Percentiles rank a stretch among this genome's conserved stretches.
Evolutionary conservation across 1,284 basidiomycete species (phyloP).

Genomic region (Pseudozyma thailandica): DNA sequence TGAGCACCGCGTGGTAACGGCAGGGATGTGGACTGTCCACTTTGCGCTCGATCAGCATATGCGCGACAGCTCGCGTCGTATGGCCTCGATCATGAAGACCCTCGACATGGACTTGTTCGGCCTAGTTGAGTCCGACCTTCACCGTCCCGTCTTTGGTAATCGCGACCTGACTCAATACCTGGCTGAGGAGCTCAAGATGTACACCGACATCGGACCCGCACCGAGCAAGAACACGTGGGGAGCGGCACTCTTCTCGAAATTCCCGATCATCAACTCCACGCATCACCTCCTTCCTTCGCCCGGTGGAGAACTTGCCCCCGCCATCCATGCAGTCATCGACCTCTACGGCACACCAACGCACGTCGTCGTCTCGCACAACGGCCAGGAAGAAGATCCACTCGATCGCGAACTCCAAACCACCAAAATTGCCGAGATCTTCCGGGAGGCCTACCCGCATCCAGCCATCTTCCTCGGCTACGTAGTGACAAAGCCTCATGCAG

Average conservation of each 20-base stretch:
- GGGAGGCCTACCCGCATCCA: slow-evolving; percentile 78
- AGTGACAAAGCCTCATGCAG: slow-evolving; percentile 80
- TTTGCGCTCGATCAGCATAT: slow-evolving; percentile 62
- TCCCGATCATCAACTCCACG: slow-evolving; percentile 87
- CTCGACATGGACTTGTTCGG: slow-evolving; percentile 68
- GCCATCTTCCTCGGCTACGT: slow-evolving; percentile 79
- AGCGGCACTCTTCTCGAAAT: slow-evolving; percentile 70
- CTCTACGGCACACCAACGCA: slow-evolving; percentile 83
- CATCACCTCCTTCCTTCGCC: slow-evolving; percentile 92
- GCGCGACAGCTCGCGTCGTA: slow-evolving; percentile 71
- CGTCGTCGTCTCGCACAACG: slow-evolving; percentile 89
- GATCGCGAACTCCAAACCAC: slow-evolving; percentile 88
- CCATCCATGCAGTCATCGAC: slow-evolving; percentile 80
- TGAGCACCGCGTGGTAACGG: slow-evolving; percentile 78
- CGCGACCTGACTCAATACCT: slow-evolving; percentile 73
- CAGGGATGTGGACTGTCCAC: slow-evolving; percentile 84
- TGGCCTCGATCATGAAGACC: slow-evolving; percentile 76
- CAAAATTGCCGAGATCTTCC: slow-evolving; percentile 83
- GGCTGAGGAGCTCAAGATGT: slow-evolving; percentile 78
- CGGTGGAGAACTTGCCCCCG: slow-evolving; percentile 80
- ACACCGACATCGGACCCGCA: slow-evolving; percentile 79
- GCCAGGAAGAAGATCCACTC: slow-evolving; percentile 87
- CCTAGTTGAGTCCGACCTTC: slow-evolving; percentile 83
- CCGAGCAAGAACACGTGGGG: slow-evolving; percentile 89
- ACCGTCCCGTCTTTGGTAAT: slow-evolving; percentile 88